Evolutionary conservation across 306 rosid species (phyloP).

Genomic region (Medicago lupulina): DNA sequence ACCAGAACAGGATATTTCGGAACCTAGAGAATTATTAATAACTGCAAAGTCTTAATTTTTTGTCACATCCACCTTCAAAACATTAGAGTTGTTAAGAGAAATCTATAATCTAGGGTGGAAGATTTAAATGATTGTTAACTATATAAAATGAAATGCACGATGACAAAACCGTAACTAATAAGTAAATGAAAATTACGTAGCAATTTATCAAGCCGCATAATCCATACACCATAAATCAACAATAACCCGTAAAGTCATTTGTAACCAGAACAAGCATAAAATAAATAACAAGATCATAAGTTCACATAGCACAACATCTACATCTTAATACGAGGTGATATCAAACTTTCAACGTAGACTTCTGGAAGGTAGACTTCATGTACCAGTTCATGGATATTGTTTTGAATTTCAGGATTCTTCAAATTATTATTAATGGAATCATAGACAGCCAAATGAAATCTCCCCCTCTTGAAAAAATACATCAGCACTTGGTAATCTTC

Average conservation of each 20-base stretch:
- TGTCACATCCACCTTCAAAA: conserved; percentile 69
- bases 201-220: neutral
- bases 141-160: neutral
- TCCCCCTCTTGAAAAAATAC: neutral
- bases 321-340: neutral
- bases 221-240: neutral
- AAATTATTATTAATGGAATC: neutral
- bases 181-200: neutral
- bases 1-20: conserved; percentile 48
- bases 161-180: neutral
- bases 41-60: conserved; percentile 55
- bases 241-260: neutral
- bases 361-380: neutral
- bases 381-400: neutral
- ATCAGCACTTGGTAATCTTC: neutral
- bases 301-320: neutral
- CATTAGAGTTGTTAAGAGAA: no score
- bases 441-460: neutral
- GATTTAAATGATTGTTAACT: neutral
- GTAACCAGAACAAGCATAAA: neutral
- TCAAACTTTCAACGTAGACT: neutral
- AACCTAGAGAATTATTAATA: conserved; percentile 38
- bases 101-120: no score
- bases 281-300: neutral
- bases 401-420: neutral